Evolutionary conservation across 352 stramenopile genomes (phyloP), one percentile per base, ranked within the genome.

Genomic region (Phytophthora constricta): DNA sequence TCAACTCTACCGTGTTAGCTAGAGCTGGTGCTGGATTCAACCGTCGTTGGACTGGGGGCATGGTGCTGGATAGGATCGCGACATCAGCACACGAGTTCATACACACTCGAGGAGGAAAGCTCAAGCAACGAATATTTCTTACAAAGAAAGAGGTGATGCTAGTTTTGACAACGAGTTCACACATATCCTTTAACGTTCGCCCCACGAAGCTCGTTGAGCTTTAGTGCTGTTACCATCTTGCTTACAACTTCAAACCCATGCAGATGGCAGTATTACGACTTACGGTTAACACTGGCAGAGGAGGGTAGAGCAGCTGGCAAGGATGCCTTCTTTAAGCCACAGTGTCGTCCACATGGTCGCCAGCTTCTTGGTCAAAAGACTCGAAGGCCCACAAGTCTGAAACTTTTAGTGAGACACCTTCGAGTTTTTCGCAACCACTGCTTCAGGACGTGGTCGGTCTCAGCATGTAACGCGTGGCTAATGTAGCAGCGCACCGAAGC

Each of bases 341-440:
- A 17, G 31, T 65, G 16, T 58, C 20, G 43, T 39, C 37, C 62
- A 65, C 37, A 55, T 70, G 62, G 28, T 23, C 5, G 0, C 11
- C 33, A 14, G n/a, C 56, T 61, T 52, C 41, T 34, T 70, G 62
- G 62, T 22, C 34, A 31, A 5, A 45, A 1, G n/a, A 51, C 41
- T 51, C 28, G 11, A 22, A 64, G 47, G 49, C 39, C 17, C 39
- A 70, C 34, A 69, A 58, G 58, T n/a, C n/a, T n/a, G n/a, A n/a
- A n/a, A n/a, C n/a, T n/a, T n/a, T n/a, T n/a, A n/a, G n/a, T 64
- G 53, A 34, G 62, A 64, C 53, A 69, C 51, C 62, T 46, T 69
- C 27, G 9, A 39, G 10, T 25, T 51, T 23, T 22, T 58, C 52
- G 61, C n/a, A 43, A 62, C 31, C 31, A 37, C 7, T 11, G 31